Conservation (phyloP, 345 rosid species). For the Pistacia integerrima region DNA sequence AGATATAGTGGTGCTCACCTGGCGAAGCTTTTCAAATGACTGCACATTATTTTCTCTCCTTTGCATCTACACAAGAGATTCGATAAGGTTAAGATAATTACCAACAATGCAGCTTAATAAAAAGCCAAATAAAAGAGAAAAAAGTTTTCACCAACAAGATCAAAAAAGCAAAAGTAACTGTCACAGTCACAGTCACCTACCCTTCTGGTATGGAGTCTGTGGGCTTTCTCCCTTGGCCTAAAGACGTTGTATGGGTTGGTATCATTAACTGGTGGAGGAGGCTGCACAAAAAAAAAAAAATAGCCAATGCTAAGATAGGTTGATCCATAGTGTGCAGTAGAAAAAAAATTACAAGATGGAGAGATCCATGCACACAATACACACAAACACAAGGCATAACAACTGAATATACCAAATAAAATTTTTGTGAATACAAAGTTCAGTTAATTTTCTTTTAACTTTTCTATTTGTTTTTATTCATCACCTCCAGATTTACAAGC, state of each 20-base stretch:
- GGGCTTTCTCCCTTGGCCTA: slow-evolving; percentile 96
- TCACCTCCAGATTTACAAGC: background rate
- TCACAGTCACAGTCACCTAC: slow-evolving; percentile 38
- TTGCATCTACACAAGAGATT: slow-evolving; percentile 71
- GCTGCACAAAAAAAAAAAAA: slow-evolving; percentile 48
- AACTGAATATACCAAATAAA: background rate
- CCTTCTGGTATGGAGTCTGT: slow-evolving; percentile 94
- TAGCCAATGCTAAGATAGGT: background rate
- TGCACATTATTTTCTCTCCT: slow-evolving; percentile 99
- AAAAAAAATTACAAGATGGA: background rate
- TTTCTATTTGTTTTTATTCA: background rate
- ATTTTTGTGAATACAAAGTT: background rate
- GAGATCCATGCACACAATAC: background rate
- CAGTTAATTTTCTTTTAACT: background rate
- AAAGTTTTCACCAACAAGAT: background rate
- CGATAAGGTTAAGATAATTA: slow-evolving; percentile 15
- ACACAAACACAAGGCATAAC: background rate
- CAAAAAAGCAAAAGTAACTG: background rate
- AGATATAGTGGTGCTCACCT: slow-evolving; percentile 48
- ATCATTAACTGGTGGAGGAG: slow-evolving; percentile 97
- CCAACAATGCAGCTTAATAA: background rate
- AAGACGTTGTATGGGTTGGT: slow-evolving; percentile 97
- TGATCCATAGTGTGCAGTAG: background rate
- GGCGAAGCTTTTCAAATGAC: slow-evolving; percentile 98
- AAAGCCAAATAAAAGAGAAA: background rate